These are phyloP conservation scores for Spizellomyces punctatus DNA, from an alignment of 192 early-diverging fungal species.

Conservation along the genomic window DNA sequence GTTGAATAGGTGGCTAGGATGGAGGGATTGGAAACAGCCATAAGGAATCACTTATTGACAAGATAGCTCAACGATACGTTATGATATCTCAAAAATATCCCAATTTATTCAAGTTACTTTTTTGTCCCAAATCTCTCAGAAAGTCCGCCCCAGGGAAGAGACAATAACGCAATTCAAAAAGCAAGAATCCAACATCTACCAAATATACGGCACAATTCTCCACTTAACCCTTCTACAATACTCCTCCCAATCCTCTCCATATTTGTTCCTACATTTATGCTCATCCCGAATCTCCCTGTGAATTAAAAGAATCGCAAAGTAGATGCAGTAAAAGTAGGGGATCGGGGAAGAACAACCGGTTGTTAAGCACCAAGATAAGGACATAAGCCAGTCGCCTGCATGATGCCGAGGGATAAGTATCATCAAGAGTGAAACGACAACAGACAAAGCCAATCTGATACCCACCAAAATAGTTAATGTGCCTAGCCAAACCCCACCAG, in stretches of 20 bases:
- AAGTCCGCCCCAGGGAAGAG: too few relatives aligned
- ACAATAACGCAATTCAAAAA: too few relatives aligned
- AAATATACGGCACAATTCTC: conserved; percentile 75
- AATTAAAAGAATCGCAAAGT: conserved; percentile 87
- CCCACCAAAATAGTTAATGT: conserved; percentile 88
- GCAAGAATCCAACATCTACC: neutral
- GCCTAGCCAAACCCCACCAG: conserved; percentile 95
- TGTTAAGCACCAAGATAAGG: conserved; percentile 86
- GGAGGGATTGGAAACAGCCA: too few relatives aligned
- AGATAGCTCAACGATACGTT: too few relatives aligned
- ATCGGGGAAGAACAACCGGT: conserved; percentile 78
- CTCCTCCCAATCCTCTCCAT: conserved; percentile 89
- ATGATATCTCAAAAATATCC: too few relatives aligned
- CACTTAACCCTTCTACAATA: conserved; percentile 83
- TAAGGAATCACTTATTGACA: too few relatives aligned
- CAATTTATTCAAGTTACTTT: too few relatives aligned
- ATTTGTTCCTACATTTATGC: conserved; percentile 87
- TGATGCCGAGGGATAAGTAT: neutral
- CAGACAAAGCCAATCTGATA: neutral
- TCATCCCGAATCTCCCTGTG: conserved; percentile 92
- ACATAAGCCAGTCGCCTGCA: conserved; percentile 89
- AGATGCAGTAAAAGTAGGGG: conserved; percentile 92
- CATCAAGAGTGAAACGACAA: neutral
- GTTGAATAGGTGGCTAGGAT: too few relatives aligned
- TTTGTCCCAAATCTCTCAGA: too few relatives aligned